Conservation (phyloP, 177 flowering plant species). For the Vitis hybrid region DNA sequence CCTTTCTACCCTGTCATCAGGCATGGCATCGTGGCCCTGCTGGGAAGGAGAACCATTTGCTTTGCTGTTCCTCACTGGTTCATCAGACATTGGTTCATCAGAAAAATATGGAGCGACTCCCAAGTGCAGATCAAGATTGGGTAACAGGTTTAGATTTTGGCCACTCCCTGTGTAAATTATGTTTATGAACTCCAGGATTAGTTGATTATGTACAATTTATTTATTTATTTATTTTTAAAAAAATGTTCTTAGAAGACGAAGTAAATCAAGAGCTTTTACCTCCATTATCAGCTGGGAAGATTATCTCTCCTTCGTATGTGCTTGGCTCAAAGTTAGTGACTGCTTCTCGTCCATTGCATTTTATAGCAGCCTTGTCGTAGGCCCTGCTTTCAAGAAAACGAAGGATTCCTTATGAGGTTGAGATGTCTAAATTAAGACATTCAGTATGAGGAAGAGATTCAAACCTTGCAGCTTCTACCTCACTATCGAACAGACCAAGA, state of each 20-base stretch:
- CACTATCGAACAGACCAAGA: slow-evolving; percentile 64
- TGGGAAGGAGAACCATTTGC: slow-evolving; percentile 8
- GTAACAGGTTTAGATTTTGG: slow-evolving; percentile 38
- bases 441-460: not conserved
- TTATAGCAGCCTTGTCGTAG: slow-evolving; percentile 66
- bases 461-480: slow-evolving; percentile 70
- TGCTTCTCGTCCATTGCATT: slow-evolving; percentile 57
- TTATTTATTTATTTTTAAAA: not conserved
- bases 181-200: no score
- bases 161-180: slow-evolving; percentile 20
- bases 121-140: slow-evolving; percentile 49
- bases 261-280: slow-evolving; percentile 13
- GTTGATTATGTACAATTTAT: no score
- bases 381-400: slow-evolving; percentile 35
- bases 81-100: slow-evolving; percentile 4
- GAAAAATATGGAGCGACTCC: slow-evolving; percentile 32
- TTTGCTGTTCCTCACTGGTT: not conserved
- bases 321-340: slow-evolving; percentile 60
- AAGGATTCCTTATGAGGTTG: not conserved
- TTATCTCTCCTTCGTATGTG: slow-evolving; percentile 33
- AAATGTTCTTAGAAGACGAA: not conserved
- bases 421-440: not conserved
- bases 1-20: slow-evolving; percentile 22
- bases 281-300: slow-evolving; percentile 14
- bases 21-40: slow-evolving; percentile 12